A percentile compares a stretch with the other conserved stretches of the same genome.
Evolutionary conservation across 345 rosid species (phyloP).

Genomic region (Cardiospermum halicacabum): DNA sequence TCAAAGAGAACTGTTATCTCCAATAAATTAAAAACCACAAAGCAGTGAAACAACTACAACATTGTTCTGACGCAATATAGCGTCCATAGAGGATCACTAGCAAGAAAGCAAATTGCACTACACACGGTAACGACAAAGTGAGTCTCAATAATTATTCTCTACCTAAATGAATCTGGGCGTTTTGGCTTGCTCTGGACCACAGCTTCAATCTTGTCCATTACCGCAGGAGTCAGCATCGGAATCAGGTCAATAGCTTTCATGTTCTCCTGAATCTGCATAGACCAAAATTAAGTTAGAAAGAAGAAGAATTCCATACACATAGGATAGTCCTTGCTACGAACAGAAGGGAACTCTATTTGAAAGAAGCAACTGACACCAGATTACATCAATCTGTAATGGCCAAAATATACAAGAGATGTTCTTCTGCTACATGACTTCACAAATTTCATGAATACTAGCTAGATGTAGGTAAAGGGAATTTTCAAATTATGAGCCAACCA

Average conservation of each 20-base stretch:
- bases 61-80: not conserved
- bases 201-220: constrained; percentile 88
- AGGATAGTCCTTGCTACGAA: not conserved
- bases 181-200: constrained; percentile 83
- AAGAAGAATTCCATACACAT: not conserved
- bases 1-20: not conserved
- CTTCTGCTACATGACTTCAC: not conserved
- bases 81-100: not conserved
- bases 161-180: constrained; percentile 82
- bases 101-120: not conserved
- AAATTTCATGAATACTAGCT: not conserved
- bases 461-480: no score
- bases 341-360: not conserved
- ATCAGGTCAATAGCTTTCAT: constrained; percentile 94
- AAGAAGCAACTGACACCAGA: not conserved
- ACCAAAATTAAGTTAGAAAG: not conserved
- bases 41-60: not conserved
- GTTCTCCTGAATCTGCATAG: constrained; percentile 83
- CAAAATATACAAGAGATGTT: not conserved
- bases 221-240: constrained; percentile 71
- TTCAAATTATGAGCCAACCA: no score
- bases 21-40: not conserved
- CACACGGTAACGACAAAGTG: not conserved
- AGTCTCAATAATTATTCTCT: constrained; percentile 10
- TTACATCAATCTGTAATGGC: not conserved